Evolutionary conservation across 1,284 basidiomycete species (phyloP), one percentile per base, ranked within the genome.

Genomic region (Hemileia vastatrix): DNA sequence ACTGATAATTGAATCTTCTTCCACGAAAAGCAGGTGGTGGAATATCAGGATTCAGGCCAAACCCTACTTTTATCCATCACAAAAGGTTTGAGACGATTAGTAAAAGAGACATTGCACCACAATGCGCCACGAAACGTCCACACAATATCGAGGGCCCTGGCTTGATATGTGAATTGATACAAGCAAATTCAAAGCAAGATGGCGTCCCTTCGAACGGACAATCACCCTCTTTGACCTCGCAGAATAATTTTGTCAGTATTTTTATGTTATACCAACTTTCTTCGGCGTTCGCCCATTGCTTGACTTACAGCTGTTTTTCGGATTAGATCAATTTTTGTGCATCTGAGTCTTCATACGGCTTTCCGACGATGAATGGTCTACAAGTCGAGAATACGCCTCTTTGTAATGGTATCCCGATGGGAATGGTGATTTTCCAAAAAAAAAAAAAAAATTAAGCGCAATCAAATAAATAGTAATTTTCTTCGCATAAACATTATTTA

Each of bases 321-420:
- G n/a, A 31, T 4, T 19, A 62, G 60, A 62, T 62, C 11, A 62
- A 62, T 19, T 62, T 62, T 32, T 62, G 60, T 24, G 15, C 27
- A 2, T 36, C 60, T n/a, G 13, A 31, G 15, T 40, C 43, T 27
- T 52, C 53, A 8, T 49, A 55, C 13, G 53, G 53, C 2, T 44
- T 53, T 15, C 18, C 44, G 9, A 62, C 55, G 45, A 54, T 62
- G 60, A 55, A 62, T 50, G 60, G 60, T 15, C 13, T 24, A 13
- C 60, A 62, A 44, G 45, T n/a, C 15, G 23, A 45, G n/a, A 47
- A 47, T 1, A 54, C 47, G 45, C 60, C 60, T 24, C 53, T 32
- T 2, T 62, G 60, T 44, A 62, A 55, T 33, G 60, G 60, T 6
- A 45, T 62, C 11, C 31, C 48, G 36, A 55, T 54, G 60, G 60